Percentiles rank a stretch among this genome's conserved stretches.
Conservation (phyloP, 2,329 filamentous ascomycete genomes). For the Colletotrichum lupini region DNA sequence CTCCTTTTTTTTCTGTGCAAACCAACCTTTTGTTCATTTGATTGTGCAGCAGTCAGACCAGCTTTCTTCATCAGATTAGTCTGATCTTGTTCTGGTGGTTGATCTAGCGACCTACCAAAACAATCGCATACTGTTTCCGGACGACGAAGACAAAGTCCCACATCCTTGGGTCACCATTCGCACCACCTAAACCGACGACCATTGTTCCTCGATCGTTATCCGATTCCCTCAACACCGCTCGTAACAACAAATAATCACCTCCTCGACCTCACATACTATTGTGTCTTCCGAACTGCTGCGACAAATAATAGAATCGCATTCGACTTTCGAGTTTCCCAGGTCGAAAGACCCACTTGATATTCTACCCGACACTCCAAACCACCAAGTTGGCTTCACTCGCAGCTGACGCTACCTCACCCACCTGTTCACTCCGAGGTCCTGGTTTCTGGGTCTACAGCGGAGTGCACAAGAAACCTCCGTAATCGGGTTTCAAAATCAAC, state of each 20-base stretch:
- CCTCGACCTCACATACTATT: not conserved
- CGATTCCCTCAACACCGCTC: not conserved
- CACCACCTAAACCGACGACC: not conserved
- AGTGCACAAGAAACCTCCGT: conserved; percentile 97
- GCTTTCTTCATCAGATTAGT: conserved; percentile 15
- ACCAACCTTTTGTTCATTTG: conserved; percentile 8
- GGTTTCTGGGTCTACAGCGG: conserved; percentile 94
- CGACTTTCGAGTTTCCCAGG: conserved; percentile 8
- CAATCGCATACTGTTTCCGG: conserved; percentile 11
- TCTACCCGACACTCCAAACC: conserved; percentile 58
- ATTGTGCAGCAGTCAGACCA: not conserved
- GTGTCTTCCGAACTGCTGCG: not conserved
- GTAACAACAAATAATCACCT: not conserved
- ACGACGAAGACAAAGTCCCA: conserved; percentile 4
- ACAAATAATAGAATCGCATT: not conserved
- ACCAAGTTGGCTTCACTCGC: conserved; percentile 95
- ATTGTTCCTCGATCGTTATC: not conserved
- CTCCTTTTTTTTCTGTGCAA: conserved; percentile 1
- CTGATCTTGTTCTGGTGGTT: conserved; percentile 6
- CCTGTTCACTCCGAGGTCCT: conserved; percentile 92
- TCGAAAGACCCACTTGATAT: conserved; percentile 31
- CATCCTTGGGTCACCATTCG: conserved; percentile 2
- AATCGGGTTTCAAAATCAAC: conserved; percentile 69
- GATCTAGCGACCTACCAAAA: not conserved
- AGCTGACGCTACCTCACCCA: conserved; percentile 76